A percentile compares a stretch with the other conserved stretches of the same genome.
Evolutionary conservation across 768 basidiomycete genomes (phyloP).

Genomic region (Boletus fagicola): DNA sequence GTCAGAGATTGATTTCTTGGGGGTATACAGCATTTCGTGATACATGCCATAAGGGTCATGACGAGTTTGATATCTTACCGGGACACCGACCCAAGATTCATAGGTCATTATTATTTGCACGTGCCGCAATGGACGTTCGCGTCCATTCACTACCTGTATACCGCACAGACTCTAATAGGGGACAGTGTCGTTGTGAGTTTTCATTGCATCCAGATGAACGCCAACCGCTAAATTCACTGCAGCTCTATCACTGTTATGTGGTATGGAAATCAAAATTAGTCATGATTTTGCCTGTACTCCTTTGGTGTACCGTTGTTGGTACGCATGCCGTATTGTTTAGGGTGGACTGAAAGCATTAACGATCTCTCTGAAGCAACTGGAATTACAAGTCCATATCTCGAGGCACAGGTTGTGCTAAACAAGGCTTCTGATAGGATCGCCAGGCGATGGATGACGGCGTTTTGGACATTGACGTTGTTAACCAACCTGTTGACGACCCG

Average conservation of each 20-base stretch:
- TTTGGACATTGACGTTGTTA: not conserved
- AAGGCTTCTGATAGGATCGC: not conserved
- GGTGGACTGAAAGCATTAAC: not conserved
- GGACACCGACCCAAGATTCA: too few species aligned
- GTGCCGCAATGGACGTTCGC: not conserved
- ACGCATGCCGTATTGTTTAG: not conserved
- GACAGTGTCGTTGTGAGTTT: not conserved
- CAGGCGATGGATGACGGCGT: not conserved
- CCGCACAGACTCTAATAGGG: not conserved
- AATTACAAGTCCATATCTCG: not conserved
- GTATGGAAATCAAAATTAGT: not conserved
- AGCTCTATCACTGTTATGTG: not conserved
- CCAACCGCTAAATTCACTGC: not conserved
- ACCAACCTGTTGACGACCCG: not conserved
- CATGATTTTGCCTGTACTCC: not conserved
- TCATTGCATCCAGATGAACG: not conserved
- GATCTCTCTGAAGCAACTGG: not conserved
- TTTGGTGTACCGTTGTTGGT: not conserved
- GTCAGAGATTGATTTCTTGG: not conserved
- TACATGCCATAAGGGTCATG: not conserved
- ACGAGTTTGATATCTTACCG: too few species aligned
- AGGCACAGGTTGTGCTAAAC: accelerated
- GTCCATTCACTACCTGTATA: not conserved
- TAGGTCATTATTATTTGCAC: not conserved
- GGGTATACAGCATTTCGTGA: not conserved